Base-by-base conservation (phyloP, 495 filamentous ascomycete species). In the Tuber magnatum region DNA sequence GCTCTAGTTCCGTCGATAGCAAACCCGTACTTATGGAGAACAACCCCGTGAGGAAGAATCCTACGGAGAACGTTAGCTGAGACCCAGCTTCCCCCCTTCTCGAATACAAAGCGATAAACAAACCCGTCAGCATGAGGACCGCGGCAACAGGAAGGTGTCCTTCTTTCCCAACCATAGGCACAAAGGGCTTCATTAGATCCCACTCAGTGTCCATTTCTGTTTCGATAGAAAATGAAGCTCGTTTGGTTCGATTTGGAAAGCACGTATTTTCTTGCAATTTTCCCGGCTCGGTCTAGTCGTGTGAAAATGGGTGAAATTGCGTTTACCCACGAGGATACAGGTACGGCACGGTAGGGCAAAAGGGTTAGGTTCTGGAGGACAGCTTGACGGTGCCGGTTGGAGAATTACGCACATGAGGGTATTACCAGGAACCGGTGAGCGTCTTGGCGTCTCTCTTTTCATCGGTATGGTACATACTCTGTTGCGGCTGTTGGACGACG, bases 91-190 rank as follows among this genome's bases (percentile, higher is more conserved):
- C 61, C 35, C 51, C 51, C 71, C 10, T 65, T 14, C 28, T 35
- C 56, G 12, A 35, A 65, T 18, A 44, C 46, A 38, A n/a, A 32
- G 22, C 5, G 24, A 35, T 43, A 41, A 10, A 73, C 41, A 43
- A 69, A 32, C 68, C 74, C 70, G n/a, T 46, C 51, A 76, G 73
- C 70, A 98, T 86, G 42, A 98, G 88, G 72, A 86, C 84, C 84
- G 94, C 94, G 83, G 90, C 96, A 70, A 97, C 87, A 69, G 88
- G 82, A 86, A 97, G 94, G 80, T 99, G 95, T 83, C 84, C 89
- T 80, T 89, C 89, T 85, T 98, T 99, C 76, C 89, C 87, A 73
- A 98, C 86, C 44, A 90, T 84, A 65, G 96, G 94, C 73, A 89
- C 82, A 86, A 93, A 98, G 73, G 94, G 93, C 84, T 88, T 90